Base-by-base conservation (phyloP, 139 green algal genomes). In the Zygnema cylindricum region DNA sequence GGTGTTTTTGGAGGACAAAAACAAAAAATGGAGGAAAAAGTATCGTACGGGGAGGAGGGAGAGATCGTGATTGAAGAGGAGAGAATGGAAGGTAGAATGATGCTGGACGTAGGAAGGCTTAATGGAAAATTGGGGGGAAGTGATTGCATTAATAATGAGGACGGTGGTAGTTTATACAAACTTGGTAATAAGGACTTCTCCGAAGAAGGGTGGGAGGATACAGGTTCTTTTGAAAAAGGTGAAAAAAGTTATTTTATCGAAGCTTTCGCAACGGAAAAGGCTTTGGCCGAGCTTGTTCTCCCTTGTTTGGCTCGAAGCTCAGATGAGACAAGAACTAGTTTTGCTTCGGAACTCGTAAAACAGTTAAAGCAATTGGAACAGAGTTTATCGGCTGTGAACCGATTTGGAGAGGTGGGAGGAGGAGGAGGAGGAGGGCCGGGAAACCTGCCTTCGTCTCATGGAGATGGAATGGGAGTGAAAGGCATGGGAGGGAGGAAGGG, bases 211-310 rank as follows among this genome's bases (percentile, higher is more conserved):
- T n/a, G n/a, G n/a, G n/a, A n/a, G n/a, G n/a, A n/a, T n/a, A n/a
- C n/a, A n/a, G n/a, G n/a, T n/a, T n/a, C n/a, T n/a, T n/a, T n/a
- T 63, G 49, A 63, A 63, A 7, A 7, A 63, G 49, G 16, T 16
- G 7, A 63, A 25, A 63, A 63, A 16, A 63, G 49, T 25, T 63
- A 16, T 63, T 23, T 39, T 16, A 49, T 85, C 22, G 41, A 42
- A 7, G 76, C 84, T 39, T 90, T 90, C 49, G 85, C 85, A n/a
- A 35, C 49, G 2, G 85, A 90, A 69, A 41, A 75, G 21, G 85
- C 77, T 2, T 49, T 90, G 3, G 85, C 85, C 32, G 85, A 90
- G 76, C 77, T 90, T 43, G 85, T 90, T 7, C 84, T 89, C 42
- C 84, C 84, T 23, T 71, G 71, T 11, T 75, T 89, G 40, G 84